Conservation (phyloP, 441 rosid species). For the Eutrema salsugineum region DNA sequence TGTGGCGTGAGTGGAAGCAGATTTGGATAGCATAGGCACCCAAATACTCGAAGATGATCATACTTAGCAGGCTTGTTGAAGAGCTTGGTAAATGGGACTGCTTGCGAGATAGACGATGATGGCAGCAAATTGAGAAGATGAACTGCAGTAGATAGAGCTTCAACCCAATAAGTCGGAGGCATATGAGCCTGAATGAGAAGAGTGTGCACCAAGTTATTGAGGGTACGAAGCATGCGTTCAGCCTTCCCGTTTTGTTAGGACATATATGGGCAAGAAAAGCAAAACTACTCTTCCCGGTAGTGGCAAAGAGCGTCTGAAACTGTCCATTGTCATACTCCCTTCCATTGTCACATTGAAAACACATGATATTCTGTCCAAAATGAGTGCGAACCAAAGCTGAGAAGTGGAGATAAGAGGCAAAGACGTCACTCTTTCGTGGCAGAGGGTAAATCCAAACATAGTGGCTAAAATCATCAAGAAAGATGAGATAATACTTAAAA, state of each 20-base stretch:
- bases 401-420: too few species aligned
- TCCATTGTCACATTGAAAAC: too few species aligned
- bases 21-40: not conserved
- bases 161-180: not conserved
- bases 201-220: not conserved
- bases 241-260: not conserved
- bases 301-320: too few species aligned
- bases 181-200: not conserved
- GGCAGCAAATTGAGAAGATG: not conserved
- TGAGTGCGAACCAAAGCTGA: too few species aligned
- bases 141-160: accelerated
- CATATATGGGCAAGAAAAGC: not conserved
- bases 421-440: too few species aligned
- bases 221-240: not conserved
- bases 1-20: not conserved
- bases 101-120: not conserved
- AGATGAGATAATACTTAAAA: too few species aligned
- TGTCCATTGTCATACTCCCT: too few species aligned
- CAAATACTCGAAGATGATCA: not conserved
- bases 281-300: too few species aligned
- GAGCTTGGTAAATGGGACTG: not conserved
- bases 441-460: too few species aligned
- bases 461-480: too few species aligned
- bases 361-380: too few species aligned
- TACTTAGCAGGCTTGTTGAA: not conserved